Evolutionary conservation across 108 stramenopile genomes (phyloP).

Genomic region (Discostella stelligeroides): DNA sequence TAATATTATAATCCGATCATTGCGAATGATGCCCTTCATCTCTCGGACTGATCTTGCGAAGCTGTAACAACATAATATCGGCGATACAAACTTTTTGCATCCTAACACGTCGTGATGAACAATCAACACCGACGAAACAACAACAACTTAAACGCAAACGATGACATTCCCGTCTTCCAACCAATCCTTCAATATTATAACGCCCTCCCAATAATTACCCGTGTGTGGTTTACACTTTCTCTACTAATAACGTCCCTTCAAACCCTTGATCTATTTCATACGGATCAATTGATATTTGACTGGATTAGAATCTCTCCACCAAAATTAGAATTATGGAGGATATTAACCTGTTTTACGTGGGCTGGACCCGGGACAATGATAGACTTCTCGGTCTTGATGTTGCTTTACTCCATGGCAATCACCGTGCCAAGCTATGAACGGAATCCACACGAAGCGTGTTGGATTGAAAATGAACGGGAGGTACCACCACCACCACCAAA

Average conservation of each 20-base stretch:
- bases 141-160: background rate
- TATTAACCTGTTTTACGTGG: slow-evolving; percentile 35
- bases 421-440: slow-evolving; percentile 28
- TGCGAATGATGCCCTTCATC: no score
- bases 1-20: no score
- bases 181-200: slow-evolving; percentile 32
- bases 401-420: slow-evolving; percentile 35
- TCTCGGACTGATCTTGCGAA: no score
- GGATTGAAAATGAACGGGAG: background rate
- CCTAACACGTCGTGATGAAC: no score
- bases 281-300: slow-evolving; percentile 32
- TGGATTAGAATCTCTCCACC: slow-evolving; percentile 26
- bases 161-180: slow-evolving; percentile 14
- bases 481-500: no score
- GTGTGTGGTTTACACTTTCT: slow-evolving; percentile 34
- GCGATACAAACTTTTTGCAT: no score
- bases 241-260: slow-evolving; percentile 23
- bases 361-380: slow-evolving; percentile 33
- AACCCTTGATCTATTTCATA: slow-evolving; percentile 30
- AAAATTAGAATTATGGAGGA: slow-evolving; percentile 48
- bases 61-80: no score
- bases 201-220: slow-evolving; percentile 31
- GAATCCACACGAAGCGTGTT: slow-evolving; percentile 32
- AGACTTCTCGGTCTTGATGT: slow-evolving; percentile 32
- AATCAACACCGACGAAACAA: background rate